These are phyloP conservation scores for Malassezia obtusa DNA, from an alignment of 1,284 basidiomycete species.

Conservation along the genomic window DNA sequence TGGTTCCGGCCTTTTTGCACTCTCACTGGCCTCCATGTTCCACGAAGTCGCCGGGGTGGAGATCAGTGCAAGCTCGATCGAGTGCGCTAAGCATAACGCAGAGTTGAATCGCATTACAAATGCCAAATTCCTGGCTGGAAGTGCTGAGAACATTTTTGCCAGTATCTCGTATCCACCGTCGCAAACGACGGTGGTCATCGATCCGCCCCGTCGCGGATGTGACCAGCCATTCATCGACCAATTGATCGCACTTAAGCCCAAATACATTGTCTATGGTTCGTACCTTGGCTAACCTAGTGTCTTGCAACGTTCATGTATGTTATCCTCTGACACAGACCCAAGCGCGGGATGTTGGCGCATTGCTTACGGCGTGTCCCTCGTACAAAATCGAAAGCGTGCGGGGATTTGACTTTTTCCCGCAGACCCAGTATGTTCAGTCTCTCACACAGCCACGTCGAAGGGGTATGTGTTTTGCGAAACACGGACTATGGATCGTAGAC, in stretches of 20 bases:
- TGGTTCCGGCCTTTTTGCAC: slow-evolving; percentile 76
- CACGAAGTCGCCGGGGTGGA: slow-evolving; percentile 78
- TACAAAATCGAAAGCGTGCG: slow-evolving; percentile 40
- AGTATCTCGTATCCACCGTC: slow-evolving; percentile 58
- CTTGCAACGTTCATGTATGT: slow-evolving; percentile 62
- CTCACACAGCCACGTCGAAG: slow-evolving; percentile 36
- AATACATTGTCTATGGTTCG: slow-evolving; percentile 34
- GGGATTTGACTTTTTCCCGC: slow-evolving; percentile 46
- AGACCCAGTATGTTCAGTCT: slow-evolving; percentile 29
- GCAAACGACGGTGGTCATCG: slow-evolving; percentile 55
- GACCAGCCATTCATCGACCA: slow-evolving; percentile 42
- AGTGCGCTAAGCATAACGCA: slow-evolving; percentile 69
- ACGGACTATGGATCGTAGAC: background rate
- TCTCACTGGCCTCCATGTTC: slow-evolving; percentile 73
- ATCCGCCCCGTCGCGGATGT: slow-evolving; percentile 20
- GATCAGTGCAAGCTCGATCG: slow-evolving; percentile 62
- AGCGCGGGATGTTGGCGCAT: slow-evolving; percentile 49
- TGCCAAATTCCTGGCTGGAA: slow-evolving; percentile 53
- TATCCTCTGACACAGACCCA: slow-evolving; percentile 47
- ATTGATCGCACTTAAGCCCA: slow-evolving; percentile 35
- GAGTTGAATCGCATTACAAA: slow-evolving; percentile 57
- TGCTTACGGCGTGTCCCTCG: slow-evolving; percentile 23
- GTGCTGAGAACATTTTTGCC: slow-evolving; percentile 54
- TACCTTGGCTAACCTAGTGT: slow-evolving; percentile 17
- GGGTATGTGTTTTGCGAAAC: slow-evolving; percentile 34